Percentiles rank a stretch among this genome's conserved stretches.
Evolutionary conservation across 768 basidiomycete species (phyloP).

Genomic region (Amanita rimosa): DNA sequence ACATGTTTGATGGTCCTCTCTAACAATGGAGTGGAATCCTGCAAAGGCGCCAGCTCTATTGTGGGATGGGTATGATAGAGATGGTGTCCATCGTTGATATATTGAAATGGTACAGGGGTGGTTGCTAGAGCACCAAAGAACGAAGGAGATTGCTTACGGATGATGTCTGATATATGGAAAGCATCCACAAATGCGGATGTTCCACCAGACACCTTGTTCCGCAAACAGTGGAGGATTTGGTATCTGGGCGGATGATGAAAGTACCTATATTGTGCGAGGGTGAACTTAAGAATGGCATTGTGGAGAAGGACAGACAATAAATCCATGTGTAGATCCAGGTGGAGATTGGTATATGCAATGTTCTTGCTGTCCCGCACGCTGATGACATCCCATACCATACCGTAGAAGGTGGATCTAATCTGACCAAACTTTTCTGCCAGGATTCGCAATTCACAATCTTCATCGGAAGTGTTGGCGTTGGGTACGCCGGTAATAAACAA

Average conservation of each 20-base stretch:
- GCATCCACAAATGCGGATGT: constrained; percentile 82
- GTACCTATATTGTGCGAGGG: constrained; percentile 40
- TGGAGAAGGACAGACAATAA: constrained; percentile 49
- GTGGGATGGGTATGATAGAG: constrained; percentile 64
- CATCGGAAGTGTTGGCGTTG: constrained; percentile 42
- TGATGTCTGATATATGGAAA: constrained; percentile 44
- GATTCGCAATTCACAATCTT: constrained; percentile 52
- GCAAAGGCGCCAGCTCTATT: constrained; percentile 42
- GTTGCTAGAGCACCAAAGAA: constrained; percentile 48
- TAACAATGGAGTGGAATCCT: constrained; percentile 8
- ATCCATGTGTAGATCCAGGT: constrained; percentile 89
- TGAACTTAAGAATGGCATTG: background rate
- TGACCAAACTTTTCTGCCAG: constrained; percentile 65
- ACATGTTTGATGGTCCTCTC: constrained; percentile 42
- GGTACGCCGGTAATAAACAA: constrained; percentile 67
- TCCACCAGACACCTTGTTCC: constrained; percentile 78
- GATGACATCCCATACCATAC: constrained; percentile 80
- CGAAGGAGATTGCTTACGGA: constrained; percentile 34
- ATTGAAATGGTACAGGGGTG: constrained; percentile 77
- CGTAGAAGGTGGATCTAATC: constrained; percentile 84
- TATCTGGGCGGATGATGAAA: constrained; percentile 86
- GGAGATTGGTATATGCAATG: constrained; percentile 89
- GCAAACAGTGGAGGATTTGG: constrained; percentile 86
- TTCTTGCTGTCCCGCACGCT: constrained; percentile 67
- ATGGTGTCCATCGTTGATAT: constrained; percentile 84